These are phyloP conservation scores for Usnea hakonensis DNA, from an alignment of 495 filamentous ascomycete genomes.

Conservation along the genomic window DNA sequence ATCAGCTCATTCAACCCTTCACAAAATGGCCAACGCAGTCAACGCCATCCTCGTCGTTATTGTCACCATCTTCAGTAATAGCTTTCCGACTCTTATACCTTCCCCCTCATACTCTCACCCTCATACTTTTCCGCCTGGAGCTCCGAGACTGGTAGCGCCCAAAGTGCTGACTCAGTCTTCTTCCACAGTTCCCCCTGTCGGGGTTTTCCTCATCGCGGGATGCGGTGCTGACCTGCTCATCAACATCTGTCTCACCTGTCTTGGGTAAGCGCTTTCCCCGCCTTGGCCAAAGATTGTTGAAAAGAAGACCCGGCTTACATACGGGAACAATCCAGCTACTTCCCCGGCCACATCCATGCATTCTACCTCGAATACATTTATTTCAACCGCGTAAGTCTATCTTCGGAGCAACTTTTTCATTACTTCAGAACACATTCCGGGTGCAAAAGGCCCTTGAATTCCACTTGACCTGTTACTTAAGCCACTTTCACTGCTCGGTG, in stretches of 20 bases:
- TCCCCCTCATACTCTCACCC: too few relatives aligned
- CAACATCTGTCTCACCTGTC: slow-evolving; percentile 54
- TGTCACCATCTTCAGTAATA: slow-evolving; percentile 52
- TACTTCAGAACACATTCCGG: neutral
- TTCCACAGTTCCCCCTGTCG: slow-evolving; percentile 51
- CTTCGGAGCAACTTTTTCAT: neutral
- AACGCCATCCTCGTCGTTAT: slow-evolving; percentile 42
- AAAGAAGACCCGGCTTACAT: neutral
- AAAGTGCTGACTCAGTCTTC: neutral
- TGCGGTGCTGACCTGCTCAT: slow-evolving; percentile 58
- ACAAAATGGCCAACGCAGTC: slow-evolving; percentile 27
- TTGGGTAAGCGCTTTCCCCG: slow-evolving; percentile 39
- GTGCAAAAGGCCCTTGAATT: neutral
- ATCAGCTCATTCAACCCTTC: neutral
- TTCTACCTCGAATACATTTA: slow-evolving; percentile 90
- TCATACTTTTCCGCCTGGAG: neutral
- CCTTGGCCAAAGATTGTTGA: neutral
- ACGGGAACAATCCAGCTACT: slow-evolving; percentile 40
- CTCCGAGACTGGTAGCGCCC: neutral
- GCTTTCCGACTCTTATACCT: neutral
- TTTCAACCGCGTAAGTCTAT: slow-evolving; percentile 47
- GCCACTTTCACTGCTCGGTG: neutral
- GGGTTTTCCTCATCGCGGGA: slow-evolving; percentile 55
- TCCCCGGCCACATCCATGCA: slow-evolving; percentile 80
- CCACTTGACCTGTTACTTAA: neutral